Evolutionary conservation across 2,329 filamentous ascomycete genomes (phyloP).

Genomic region (Thielaviopsis euricoi): DNA sequence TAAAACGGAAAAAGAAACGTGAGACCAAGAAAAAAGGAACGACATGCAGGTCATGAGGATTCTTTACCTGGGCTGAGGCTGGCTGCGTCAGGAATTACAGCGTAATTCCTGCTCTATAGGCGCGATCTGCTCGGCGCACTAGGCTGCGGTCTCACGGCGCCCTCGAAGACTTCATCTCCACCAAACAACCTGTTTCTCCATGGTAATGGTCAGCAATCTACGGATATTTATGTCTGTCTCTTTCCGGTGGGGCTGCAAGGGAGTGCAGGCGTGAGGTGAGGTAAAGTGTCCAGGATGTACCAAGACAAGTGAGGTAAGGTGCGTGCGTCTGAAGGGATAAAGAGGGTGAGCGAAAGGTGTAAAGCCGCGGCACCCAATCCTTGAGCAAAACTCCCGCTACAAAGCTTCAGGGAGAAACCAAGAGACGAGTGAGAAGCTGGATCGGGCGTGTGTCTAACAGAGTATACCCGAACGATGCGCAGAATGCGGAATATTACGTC

Average conservation of each 20-base stretch:
- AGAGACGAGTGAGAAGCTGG: not conserved
- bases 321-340: not conserved
- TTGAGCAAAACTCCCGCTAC: not conserved
- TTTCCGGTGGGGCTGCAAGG: not conserved
- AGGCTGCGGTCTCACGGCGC: not conserved
- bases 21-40: not conserved
- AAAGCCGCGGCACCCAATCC: not conserved
- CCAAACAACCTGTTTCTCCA: conserved; percentile 9
- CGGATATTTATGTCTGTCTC: not conserved
- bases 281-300: not conserved
- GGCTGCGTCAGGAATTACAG: not conserved
- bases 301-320: not conserved
- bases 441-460: not conserved
- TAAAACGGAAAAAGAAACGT: not conserved
- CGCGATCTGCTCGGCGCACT: conserved; percentile 11
- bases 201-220: not conserved
- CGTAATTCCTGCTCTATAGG: not conserved
- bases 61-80: not conserved
- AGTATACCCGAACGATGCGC: not conserved
- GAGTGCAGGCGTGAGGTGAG: not conserved
- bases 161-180: conserved; percentile 6
- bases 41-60: not conserved
- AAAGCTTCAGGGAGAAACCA: not conserved
- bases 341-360: not conserved
- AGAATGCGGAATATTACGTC: not conserved